Base-by-base conservation (phyloP, 1,284 basidiomycete species). In the Acaromyces ingoldii region DNA sequence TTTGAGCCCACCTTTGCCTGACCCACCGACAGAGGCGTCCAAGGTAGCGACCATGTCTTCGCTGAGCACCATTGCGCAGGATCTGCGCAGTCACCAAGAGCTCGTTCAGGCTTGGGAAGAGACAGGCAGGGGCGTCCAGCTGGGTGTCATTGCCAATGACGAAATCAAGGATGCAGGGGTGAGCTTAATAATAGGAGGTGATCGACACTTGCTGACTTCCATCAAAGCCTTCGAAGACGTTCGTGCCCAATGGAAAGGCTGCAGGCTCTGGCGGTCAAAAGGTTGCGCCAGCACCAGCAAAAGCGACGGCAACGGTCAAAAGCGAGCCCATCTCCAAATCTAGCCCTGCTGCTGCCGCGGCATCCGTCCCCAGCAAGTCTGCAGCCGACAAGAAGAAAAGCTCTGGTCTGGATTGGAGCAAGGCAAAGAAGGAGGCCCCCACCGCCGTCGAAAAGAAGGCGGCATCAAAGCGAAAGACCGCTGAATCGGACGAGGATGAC, bases 51-150 rank as follows among this genome's bases (percentile, higher is more conserved):
- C 22, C 17, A 24, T 51, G 6, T 49, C 53, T 2, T 45, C 34
- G 24, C 58, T 70, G 5, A 63, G 63, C 13, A 57, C 58, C 0
- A 50, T 67, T 3, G 60, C 64, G 43, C 53, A 66, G 38, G 67
- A 69, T 9, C 44, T 66, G 48, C 60, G 62, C 31, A 50, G 52
- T 9, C 52, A 57, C 41, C 47, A 60, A 30, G 59, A 63, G 46
- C 62, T 66, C 45, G 30, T 58, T 11, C 46, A 64, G 19, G 51
- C 50, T 2, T 68, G 59, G 60, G 53, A 57, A 19, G 37, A 60
- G 31, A 62, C 58, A 15, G 51, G 55, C 17, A 55, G 63, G 6
- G 65, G 65, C 15, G 60, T 36, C 9, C 51, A 63, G 13, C 52
- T 67, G 2, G 65, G 65, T 11, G 58, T 59, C 26, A 56, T 67